Base-by-base conservation (phyloP, 2,329 filamentous ascomycete species). In the Rhexocercosporidium sp. region DNA sequence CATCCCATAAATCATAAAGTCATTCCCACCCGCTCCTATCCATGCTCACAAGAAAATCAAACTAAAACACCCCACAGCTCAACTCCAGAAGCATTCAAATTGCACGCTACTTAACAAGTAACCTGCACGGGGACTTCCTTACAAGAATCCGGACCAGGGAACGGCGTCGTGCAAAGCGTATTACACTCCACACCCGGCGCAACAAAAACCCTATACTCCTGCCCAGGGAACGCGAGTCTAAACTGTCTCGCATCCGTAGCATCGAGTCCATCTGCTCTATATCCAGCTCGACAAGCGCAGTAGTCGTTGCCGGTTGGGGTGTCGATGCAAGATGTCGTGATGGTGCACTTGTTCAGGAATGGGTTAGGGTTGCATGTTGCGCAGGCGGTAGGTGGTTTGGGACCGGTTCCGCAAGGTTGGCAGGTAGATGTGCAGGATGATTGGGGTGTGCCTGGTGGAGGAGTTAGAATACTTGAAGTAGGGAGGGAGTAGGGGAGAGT, bases 131-230 rank as follows among this genome's bases (percentile, higher is more conserved):
- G 59, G 27, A 66, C 64, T 29, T 68, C 66, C 53, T 65, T 41
- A 20, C 66, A 68, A 16, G 29, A 47, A 25, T 65, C 49, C 5
- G 62, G 66, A 1, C 66, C 62, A 0, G 66, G 66, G 62, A 68
- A 68, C 1, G 66, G 66, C 9, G 14, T 65, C 3, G 66, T 68
- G n/a, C 66, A 68, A 31, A 68, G 62, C 2, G 62, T 62, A 54
- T 68, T 37, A 54, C 66, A 68, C n/a, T 51, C 39, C 14, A 68
- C 51, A 51, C 66, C 62, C 4, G 66, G 66, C 22, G 57, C 62
- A 18, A 68, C 66, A 44, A 68, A 68, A 39, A 65, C 66, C 37
- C 66, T 62, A 27, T 68, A 68, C 34, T 65, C 62, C 44, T 68
- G 62, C 5, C 62, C 66, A 0, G 62, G 41, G 47, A 68, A 68